Base-by-base conservation (phyloP, 2,329 filamentous ascomycete genomes). In the Sporothrix globosa region DNA sequence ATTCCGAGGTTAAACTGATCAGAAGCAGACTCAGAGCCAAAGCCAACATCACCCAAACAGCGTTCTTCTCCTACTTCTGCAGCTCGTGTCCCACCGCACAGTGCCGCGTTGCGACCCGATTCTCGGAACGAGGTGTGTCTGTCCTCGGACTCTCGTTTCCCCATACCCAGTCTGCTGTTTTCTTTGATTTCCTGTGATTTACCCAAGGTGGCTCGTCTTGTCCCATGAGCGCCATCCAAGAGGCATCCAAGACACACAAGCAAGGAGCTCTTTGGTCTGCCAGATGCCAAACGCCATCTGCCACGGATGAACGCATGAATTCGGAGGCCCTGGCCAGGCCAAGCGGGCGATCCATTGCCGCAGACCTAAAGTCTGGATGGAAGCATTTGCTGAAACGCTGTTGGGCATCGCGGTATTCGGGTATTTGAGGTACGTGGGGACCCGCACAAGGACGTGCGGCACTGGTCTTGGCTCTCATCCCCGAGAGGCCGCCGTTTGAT, bases 1-100 rank as follows among this genome's bases (percentile, higher is more conserved):
- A 50, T 60, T 53, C 70, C 70, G 70, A 71, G 21, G 70, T 71
- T 69, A 53, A 58, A 71, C 70, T 63, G 30, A 46, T 13, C 41
- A 63, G 21, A 63, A 63, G 58, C 58, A 63, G 58, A 27, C 58
- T 63, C 39, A 46, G 58, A 63, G 39, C 39, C 39, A 63, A 63
- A 63, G n/a, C 39, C n/a, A 63, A 63, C 58, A 63, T 46, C 58
- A 54, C 60, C 50, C 52, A 48, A 52, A 41, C 34, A 56, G 53
- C 7, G 3, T 6, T 21, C 5, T 63, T 11, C n/a, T 24, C 46
- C 21, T 41, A 14, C 50, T 56, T 52, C 44, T 39, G 5, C 61
- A 27, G 61, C 61, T 60, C 53, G 52, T 48, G 54, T 69, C 56
- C 54, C 34, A 34, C 34, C 34, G 34, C 34, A 46, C 54, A 52